These are phyloP conservation scores for Kuraishia hungarica DNA, from an alignment of 805 yeast species.

Conservation along the genomic window DNA sequence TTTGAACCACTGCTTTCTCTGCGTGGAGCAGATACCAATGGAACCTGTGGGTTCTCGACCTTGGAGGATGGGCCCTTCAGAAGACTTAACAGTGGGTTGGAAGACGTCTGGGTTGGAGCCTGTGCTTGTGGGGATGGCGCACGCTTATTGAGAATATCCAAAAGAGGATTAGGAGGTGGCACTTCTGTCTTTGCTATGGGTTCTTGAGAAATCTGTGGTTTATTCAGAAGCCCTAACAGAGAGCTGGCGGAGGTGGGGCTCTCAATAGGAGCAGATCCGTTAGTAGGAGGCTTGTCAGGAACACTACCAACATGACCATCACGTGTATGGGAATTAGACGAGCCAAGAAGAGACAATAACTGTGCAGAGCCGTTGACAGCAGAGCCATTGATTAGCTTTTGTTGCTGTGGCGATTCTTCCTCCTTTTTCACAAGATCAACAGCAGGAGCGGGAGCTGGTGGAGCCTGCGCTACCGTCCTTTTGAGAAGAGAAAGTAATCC, in stretches of 20 bases:
- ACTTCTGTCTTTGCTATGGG: neutral
- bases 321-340: neutral
- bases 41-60: neutral
- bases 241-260: neutral
- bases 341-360: neutral
- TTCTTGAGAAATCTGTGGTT: conserved; percentile 1
- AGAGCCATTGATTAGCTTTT: neutral
- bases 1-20: neutral
- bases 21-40: neutral
- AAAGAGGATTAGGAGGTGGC: neutral
- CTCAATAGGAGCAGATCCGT: too few relatives aligned
- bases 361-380: neutral
- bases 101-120: neutral
- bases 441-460: neutral
- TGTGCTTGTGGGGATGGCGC: neutral
- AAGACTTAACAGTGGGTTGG: neutral
- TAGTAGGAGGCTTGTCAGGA: too few relatives aligned
- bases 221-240: conserved; percentile 6
- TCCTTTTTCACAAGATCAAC: neutral
- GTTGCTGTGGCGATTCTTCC: neutral
- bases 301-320: too few relatives aligned
- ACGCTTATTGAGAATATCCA: neutral
- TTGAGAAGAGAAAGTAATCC: neutral
- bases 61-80: neutral
- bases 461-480: neutral